Evolutionary conservation across 495 filamentous ascomycete species (phyloP).

Genomic region (Penicillium bialowiezense): DNA sequence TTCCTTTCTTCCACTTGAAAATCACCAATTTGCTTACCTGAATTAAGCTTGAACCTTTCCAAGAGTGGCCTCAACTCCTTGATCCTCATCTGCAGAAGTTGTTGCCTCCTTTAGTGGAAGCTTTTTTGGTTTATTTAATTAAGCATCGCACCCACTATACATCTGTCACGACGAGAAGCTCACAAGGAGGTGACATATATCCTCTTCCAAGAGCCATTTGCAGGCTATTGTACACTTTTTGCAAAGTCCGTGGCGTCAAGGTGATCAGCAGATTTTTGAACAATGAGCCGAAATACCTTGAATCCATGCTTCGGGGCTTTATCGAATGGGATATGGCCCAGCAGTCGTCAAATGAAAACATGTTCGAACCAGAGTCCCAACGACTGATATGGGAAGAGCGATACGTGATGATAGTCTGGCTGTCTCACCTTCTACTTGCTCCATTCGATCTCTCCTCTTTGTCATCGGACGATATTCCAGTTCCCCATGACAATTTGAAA

Average conservation of each 20-base stretch:
- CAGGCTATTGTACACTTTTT: slow-evolving; percentile 81
- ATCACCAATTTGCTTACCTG: not conserved
- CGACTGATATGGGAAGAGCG: slow-evolving; percentile 78
- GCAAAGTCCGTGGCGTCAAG: slow-evolving; percentile 92
- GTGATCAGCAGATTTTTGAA: slow-evolving; percentile 85
- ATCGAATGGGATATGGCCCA: slow-evolving; percentile 42
- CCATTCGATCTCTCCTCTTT: slow-evolving; percentile 89
- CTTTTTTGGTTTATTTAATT: slow-evolving; percentile 67
- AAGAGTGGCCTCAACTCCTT: slow-evolving; percentile 94
- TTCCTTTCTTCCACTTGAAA: not conserved
- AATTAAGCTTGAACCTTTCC: slow-evolving; percentile 80
- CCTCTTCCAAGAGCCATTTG: slow-evolving; percentile 69
- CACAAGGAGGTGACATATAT: slow-evolving; percentile 37
- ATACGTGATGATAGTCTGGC: slow-evolving; percentile 86
- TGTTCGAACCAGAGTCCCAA: slow-evolving; percentile 7
- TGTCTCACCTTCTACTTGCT: slow-evolving; percentile 87
- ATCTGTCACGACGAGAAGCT: slow-evolving; percentile 21
- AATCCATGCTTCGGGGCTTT: slow-evolving; percentile 70
- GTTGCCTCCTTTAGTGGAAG: slow-evolving; percentile 67
- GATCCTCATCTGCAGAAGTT: slow-evolving; percentile 78
- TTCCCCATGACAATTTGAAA: slow-evolving; percentile 25
- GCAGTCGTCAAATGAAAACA: slow-evolving; percentile 6
- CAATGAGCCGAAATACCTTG: slow-evolving; percentile 81
- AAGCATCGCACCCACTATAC: slow-evolving; percentile 39
- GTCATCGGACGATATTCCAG: slow-evolving; percentile 55